Evolutionary conservation across 192 early-diverging fungal species (phyloP), one percentile per base, ranked within the genome.

Genomic region (Coemansia aciculifera): DNA sequence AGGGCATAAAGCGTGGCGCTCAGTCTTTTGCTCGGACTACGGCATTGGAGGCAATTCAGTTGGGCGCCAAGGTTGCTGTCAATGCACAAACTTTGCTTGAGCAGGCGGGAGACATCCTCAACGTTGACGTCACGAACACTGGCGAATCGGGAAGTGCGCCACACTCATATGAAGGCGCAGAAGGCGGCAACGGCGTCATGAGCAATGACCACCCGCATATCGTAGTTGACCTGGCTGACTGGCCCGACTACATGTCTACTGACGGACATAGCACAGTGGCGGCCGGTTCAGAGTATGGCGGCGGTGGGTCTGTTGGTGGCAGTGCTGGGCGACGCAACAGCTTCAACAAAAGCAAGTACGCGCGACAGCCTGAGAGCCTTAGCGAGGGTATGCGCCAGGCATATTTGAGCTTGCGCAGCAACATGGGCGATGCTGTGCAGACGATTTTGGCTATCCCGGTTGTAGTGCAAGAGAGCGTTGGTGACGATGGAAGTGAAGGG

Each of bases 1-100:
- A 91, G 66, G 94, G 91, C 72, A 74, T 98, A 15, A 93, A 95
- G 75, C 88, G 87, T 36, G 95, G 95, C 9, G 92, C 94, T 6
- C 88, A 90, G 56, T 92, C 93, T 3, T 97, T 99, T 86, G 91
- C 92, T 1, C 86, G 88, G 44, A 89, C 94, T 0, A 94, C 97
- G 0, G 93, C 97, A 3, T 85, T 94, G 78, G 95, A 96, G 69
- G 93, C 95, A 1, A 88, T 99, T 63, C 89, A 93, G 68, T 81
- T 98, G 24, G 92, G 93, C 4, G 90, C 95, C 5, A 89, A 89
- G 64, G 77, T 97, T 0, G 94, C 96, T 0, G 89, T 92, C 39
- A 95, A 94, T 3, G 94, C 97, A 11, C 94, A 96, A 69, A 89
- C 89, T 5, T 73, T 98, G 32, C 77, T 98, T 34, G 95, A 98